Conservation (phyloP, 2,329 filamentous ascomycete genomes). For the Aspergillus fructus region DNA sequence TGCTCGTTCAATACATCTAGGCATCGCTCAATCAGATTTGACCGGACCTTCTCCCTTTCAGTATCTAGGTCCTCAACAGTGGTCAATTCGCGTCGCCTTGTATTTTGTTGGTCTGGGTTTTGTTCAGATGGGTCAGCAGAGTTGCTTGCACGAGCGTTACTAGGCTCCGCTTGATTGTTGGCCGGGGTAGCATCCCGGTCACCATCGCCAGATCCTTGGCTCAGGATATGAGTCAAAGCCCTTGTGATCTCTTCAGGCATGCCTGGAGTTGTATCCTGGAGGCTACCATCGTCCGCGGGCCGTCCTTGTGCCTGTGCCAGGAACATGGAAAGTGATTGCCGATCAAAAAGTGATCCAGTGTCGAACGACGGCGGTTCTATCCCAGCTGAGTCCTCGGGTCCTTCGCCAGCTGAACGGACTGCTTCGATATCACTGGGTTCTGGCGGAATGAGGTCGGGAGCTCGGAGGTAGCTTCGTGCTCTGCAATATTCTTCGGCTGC, state of each 20-base stretch:
- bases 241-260: conserved; percentile 38
- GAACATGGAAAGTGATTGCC: conserved; percentile 35
- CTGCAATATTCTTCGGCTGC: conserved; percentile 73
- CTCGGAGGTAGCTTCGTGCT: conserved; percentile 58
- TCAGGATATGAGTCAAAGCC: conserved; percentile 44
- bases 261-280: conserved; percentile 22
- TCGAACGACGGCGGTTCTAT: conserved; percentile 29
- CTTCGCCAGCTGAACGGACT: conserved; percentile 30
- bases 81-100: conserved; percentile 33
- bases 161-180: conserved; percentile 19
- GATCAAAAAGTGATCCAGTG: conserved; percentile 25
- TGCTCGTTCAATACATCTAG: conserved; percentile 88
- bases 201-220: conserved; percentile 29
- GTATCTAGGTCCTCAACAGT: conserved; percentile 79
- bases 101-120: conserved; percentile 23
- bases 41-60: conserved; percentile 69
- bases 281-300: conserved; percentile 23
- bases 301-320: conserved; percentile 31
- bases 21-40: conserved; percentile 81
- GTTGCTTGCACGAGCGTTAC: conserved; percentile 18
- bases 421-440: conserved; percentile 56
- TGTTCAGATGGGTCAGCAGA: conserved; percentile 20
- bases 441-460: conserved; percentile 66
- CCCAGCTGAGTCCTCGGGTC: conserved; percentile 27
- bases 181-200: conserved; percentile 25